These are phyloP conservation scores for Fusarium sp. DNA, from an alignment of 2,329 filamentous ascomycete species.

Conservation along the genomic window DNA sequence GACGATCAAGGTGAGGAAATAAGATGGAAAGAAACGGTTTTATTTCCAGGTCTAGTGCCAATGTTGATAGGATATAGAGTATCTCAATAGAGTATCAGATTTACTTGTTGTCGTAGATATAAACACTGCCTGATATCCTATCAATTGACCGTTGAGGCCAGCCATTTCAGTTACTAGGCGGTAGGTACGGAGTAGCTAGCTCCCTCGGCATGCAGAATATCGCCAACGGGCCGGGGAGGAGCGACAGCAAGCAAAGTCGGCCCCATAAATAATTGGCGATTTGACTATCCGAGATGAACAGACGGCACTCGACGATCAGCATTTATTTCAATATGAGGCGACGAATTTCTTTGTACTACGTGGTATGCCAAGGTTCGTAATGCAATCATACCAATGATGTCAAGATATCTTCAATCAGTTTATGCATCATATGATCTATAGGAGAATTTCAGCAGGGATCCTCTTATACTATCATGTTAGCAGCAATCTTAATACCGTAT, in stretches of 20 bases:
- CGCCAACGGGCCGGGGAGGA: constrained; percentile 19
- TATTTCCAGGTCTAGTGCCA: neutral
- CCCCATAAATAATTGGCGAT: constrained; percentile 33
- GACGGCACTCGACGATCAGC: constrained; percentile 27
- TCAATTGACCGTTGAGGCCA: constrained; percentile 26
- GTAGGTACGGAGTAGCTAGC: neutral
- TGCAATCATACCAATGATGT: neutral
- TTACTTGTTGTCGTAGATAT: neutral
- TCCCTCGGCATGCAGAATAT: constrained; percentile 16
- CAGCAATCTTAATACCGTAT: neutral
- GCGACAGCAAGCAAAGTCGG: constrained; percentile 11
- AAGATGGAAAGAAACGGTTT: constrained; percentile 4
- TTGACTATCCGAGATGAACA: constrained; percentile 32
- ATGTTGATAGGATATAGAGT: neutral
- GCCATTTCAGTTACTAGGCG: constrained; percentile 26
- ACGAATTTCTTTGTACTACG: neutral
- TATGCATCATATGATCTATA: neutral
- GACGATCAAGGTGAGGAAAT: constrained; percentile 14
- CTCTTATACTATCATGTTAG: neutral
- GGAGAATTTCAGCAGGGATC: neutral
- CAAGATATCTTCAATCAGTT: neutral
- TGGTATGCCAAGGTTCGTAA: neutral
- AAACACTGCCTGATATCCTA: neutral
- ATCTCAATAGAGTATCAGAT: neutral
- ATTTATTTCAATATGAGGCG: constrained; percentile 27